Percentiles rank a stretch among this genome's conserved stretches.
Evolutionary conservation across 2,329 filamentous ascomycete genomes (phyloP).

Genomic region (Aspergillus oerlinghausenensis): DNA sequence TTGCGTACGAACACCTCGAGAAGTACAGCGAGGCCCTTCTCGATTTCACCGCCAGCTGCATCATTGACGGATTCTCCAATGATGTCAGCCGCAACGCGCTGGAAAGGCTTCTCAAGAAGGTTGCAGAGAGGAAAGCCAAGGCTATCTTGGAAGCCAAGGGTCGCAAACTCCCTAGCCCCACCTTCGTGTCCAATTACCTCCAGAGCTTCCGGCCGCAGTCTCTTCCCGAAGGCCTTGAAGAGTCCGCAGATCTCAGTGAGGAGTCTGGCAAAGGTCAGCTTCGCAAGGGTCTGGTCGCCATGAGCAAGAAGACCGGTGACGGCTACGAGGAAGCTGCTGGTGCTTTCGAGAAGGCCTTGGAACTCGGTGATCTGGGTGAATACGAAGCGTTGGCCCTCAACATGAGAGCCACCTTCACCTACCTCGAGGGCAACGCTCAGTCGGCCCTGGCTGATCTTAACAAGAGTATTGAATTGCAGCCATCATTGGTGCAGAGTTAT

Average conservation of each 20-base stretch:
- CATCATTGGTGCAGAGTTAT: conserved; percentile 86
- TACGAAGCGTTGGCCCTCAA: conserved; percentile 92
- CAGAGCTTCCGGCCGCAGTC: conserved; percentile 90
- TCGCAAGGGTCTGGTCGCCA: conserved; percentile 72
- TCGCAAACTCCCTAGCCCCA: conserved; percentile 87
- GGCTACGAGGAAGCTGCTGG: conserved; percentile 84
- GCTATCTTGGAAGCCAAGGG: conserved; percentile 75
- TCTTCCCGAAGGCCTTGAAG: conserved; percentile 75
- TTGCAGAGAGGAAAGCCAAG: conserved; percentile 90
- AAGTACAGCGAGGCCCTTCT: conserved; percentile 91
- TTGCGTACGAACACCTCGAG: conserved; percentile 90
- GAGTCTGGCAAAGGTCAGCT: conserved; percentile 80
- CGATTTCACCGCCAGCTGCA: conserved; percentile 98
- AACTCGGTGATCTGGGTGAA: conserved; percentile 72
- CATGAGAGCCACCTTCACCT: conserved; percentile 93
- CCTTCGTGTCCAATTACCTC: conserved; percentile 97
- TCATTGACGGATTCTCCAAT: conserved; percentile 96
- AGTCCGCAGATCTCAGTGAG: conserved; percentile 70
- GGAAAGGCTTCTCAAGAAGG: conserved; percentile 91
- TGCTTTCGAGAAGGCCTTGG: conserved; percentile 83
- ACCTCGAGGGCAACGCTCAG: conserved; percentile 81
- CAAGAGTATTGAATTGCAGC: conserved; percentile 87
- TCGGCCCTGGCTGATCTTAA: conserved; percentile 80
- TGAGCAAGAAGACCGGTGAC: conserved; percentile 82
- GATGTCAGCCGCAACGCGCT: conserved; percentile 83